Evolutionary conservation across 2,329 filamentous ascomycete genomes (phyloP).

Genomic region (Calonectria hawksworthii): DNA sequence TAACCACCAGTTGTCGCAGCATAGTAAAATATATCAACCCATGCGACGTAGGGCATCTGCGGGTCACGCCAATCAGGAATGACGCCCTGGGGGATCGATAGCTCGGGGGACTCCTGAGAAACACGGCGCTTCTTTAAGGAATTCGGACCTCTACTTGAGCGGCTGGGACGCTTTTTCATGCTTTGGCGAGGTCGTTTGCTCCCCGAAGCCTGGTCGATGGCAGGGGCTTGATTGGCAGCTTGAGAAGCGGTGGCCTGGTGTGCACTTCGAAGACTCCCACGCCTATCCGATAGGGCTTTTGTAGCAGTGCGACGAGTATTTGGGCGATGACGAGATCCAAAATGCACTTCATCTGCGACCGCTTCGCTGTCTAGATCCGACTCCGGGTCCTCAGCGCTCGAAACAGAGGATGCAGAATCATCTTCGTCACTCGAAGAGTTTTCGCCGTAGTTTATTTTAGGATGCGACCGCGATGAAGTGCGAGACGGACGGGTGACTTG

Average conservation of each 20-base stretch:
- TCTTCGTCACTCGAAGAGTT: constrained; percentile 32
- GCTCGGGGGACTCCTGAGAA: constrained; percentile 19
- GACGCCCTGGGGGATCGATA: constrained; percentile 28
- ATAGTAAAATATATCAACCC: constrained; percentile 78
- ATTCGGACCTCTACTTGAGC: constrained; percentile 13
- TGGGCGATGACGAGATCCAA: constrained; percentile 21
- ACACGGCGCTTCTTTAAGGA: constrained; percentile 40
- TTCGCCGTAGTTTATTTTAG: constrained; percentile 18
- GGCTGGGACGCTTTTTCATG: constrained; percentile 35
- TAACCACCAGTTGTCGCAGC: constrained; percentile 66
- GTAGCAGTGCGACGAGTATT: constrained; percentile 1
- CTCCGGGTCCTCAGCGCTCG: constrained; percentile 19
- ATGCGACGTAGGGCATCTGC: constrained; percentile 75
- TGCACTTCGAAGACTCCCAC: constrained; percentile 28
- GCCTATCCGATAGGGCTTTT: background rate
- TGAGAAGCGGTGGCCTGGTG: constrained; percentile 31
- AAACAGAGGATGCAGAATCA: constrained; percentile 28
- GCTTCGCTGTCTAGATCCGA: constrained; percentile 32
- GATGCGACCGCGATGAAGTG: constrained; percentile 35
- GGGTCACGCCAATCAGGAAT: constrained; percentile 70
- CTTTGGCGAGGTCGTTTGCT: constrained; percentile 2
- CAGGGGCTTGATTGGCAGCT: background rate
- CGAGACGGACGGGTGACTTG: constrained; percentile 25
- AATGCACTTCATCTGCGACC: constrained; percentile 14
- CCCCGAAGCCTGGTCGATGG: background rate